Conservation (phyloP, 495 filamentous ascomycete species). For the Immersiella caudata region DNA sequence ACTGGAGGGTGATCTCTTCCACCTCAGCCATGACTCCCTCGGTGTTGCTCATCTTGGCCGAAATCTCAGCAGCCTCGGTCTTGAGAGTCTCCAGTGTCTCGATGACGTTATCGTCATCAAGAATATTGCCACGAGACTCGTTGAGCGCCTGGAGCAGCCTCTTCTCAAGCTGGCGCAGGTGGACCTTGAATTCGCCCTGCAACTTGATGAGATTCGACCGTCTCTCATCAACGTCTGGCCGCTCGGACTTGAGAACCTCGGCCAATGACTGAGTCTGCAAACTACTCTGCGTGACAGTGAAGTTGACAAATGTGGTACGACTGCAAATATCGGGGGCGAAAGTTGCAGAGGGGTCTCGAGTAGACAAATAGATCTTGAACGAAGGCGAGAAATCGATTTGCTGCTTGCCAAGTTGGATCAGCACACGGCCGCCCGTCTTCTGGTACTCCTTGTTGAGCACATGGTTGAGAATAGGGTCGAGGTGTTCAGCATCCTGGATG, state of each 20-base stretch:
- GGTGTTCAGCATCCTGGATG: constrained; percentile 96
- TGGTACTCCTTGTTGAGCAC: constrained; percentile 99
- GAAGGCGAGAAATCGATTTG: constrained; percentile 99
- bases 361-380: constrained; percentile 95
- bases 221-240: constrained; percentile 96
- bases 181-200: constrained; percentile 97
- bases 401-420: constrained; percentile 97
- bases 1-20: constrained; percentile 89
- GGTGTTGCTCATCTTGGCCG: constrained; percentile 91
- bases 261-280: constrained; percentile 96
- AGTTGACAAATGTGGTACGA: constrained; percentile 98
- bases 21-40: constrained; percentile 98
- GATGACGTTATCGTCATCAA: constrained; percentile 97
- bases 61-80: constrained; percentile 94
- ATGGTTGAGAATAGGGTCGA: constrained; percentile 97
- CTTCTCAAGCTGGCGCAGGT: constrained; percentile 95
- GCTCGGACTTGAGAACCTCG: constrained; percentile 93
- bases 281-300: constrained; percentile 98
- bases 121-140: constrained; percentile 95
- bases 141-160: constrained; percentile 92
- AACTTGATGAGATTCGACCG: constrained; percentile 96
- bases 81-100: constrained; percentile 97
- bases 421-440: constrained; percentile 96
- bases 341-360: constrained; percentile 89
- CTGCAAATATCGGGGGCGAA: constrained; percentile 99